Conservation (phyloP, 2,329 filamentous ascomycete genomes). For the Alternaria arborescens region DNA sequence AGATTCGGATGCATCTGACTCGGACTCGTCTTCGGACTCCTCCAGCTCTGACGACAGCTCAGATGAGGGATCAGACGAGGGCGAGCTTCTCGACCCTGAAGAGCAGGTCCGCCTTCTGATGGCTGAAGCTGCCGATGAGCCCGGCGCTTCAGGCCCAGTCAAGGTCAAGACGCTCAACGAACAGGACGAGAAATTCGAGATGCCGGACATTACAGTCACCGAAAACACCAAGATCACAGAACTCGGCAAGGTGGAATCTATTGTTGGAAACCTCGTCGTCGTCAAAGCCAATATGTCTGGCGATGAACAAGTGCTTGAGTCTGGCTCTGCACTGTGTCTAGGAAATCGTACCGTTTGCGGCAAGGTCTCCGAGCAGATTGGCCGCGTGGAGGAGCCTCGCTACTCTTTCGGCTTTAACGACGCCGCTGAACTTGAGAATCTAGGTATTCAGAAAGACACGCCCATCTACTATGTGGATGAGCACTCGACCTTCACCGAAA, state of each 20-base stretch:
- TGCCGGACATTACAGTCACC: conserved; percentile 81
- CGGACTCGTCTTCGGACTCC: conserved; percentile 59
- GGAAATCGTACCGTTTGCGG: conserved; percentile 80
- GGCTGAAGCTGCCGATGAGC: conserved; percentile 82
- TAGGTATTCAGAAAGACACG: conserved; percentile 73
- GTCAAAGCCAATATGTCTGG: conserved; percentile 81
- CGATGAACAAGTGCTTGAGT: conserved; percentile 84
- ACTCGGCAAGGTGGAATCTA: conserved; percentile 77
- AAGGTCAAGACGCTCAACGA: conserved; percentile 86
- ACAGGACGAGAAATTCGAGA: conserved; percentile 58
- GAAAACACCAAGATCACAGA: conserved; percentile 78
- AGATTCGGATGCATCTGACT: conserved; percentile 68
- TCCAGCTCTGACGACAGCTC: conserved; percentile 56
- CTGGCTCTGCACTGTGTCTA: conserved; percentile 82
- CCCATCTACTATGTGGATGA: conserved; percentile 80
- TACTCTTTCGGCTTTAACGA: conserved; percentile 83
- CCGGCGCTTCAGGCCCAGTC: conserved; percentile 69
- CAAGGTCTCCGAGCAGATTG: conserved; percentile 83
- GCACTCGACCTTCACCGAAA: conserved; percentile 86
- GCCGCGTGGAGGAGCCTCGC: conserved; percentile 82
- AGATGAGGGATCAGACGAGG: conserved; percentile 69
- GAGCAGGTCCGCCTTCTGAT: conserved; percentile 87
- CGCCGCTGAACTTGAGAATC: conserved; percentile 70
- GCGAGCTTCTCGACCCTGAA: conserved; percentile 75
- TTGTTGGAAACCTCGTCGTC: conserved; percentile 80